Evolutionary conservation across 371 early-diverging fungal species (phyloP), one percentile per base, ranked within the genome.

Genomic region (Mucor ambiguus): DNA sequence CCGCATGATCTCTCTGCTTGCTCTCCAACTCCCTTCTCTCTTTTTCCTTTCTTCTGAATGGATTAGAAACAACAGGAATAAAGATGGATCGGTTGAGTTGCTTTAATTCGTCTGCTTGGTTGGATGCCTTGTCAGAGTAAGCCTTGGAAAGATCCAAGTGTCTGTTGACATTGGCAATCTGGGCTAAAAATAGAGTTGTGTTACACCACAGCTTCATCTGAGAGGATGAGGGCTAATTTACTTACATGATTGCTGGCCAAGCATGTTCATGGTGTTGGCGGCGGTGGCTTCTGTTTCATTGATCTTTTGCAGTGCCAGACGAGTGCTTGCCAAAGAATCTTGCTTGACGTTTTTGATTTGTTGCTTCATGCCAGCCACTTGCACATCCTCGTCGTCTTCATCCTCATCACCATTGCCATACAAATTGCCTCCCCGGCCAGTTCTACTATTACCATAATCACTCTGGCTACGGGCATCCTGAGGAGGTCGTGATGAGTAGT

Each of bases 81-180:
- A 93, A 87, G 75, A 95, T 94, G 58, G 90, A 92, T 55, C 87
- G 82, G 80, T 93, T 93, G 35, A 93, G 78, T 11, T 91, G 87
- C 68, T 89, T 91, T 49, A 95, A 85, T 64, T 92, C 89, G 52
- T 84, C 79, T 10, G 94, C 87, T 71, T 92, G 88, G 18, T 85
- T 83, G 22, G 89, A 84, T 11, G 92, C 88, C 55, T 87, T 82
- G 66, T 92, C 89, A 6, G 92, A 89, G 71, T 90, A 85, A 20
- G 88, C 80, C 59, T 89, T 89, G 60, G 93, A 87, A 60, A 85
- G 69, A 64, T 94, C 93, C 49, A 95, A 76, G 58, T 87, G 87
- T 32, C 88, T 78, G 64, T 92, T 90, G 43, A 92, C 85, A 61
- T 86, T 85, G 68, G 89, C 85, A 28, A 95, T 80, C 58, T 72